Percentiles rank a stretch among this genome's conserved stretches.
phyloP scores from a whole-genome alignment of 768 basidiomycete genomes.

The Cystobasidium tubakii region DNA sequence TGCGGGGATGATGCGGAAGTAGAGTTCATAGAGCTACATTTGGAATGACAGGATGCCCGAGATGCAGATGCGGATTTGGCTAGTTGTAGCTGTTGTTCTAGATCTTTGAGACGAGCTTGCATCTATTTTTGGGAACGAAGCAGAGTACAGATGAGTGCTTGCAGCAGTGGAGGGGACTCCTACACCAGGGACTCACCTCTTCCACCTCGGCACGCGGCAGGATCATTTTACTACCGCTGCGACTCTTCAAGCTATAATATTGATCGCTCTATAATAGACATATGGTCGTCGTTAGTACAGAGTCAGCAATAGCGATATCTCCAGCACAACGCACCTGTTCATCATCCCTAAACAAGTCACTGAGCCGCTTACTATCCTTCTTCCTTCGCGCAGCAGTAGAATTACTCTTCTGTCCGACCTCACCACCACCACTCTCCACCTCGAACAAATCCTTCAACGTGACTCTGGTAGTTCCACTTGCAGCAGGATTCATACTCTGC shows the following conservation, averaged over 20 bases:
- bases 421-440: neutral
- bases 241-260: constrained; percentile 17
- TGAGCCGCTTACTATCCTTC: constrained; percentile 1
- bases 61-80: neutral
- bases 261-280: neutral
- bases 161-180: neutral
- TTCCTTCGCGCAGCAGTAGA: neutral
- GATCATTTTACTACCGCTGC: neutral
- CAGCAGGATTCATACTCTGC: neutral
- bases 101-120: constrained; percentile 8
- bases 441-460: neutral
- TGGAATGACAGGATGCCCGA: neutral
- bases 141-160: too few species aligned
- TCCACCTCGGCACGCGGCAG: constrained; percentile 9
- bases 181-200: constrained; percentile 6
- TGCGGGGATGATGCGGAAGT: neutral
- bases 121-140: too few species aligned
- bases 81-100: constrained; percentile 6
- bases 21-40: neutral
- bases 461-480: neutral
- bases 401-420: neutral
- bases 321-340: neutral
- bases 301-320: neutral
- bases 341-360: constrained; percentile 1
- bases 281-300: neutral